Evolutionary conservation across 352 stramenopile genomes (phyloP).

Genomic region (Thalassiosira livingstoniorum): DNA sequence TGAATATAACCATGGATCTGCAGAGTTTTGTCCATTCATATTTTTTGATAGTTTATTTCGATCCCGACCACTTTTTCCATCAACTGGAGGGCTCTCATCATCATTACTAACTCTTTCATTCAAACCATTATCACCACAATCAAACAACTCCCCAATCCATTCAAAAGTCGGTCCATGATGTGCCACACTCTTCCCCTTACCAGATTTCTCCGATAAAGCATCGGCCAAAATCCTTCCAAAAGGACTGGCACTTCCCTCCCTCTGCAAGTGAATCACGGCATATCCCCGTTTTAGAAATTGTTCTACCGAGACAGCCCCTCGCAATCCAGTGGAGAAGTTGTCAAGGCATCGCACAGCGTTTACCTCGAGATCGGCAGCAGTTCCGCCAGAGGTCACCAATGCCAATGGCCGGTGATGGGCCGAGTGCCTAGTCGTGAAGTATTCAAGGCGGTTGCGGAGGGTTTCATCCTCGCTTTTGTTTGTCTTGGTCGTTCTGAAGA

Average conservation of each 20-base stretch:
- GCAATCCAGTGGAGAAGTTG: constrained; percentile 96
- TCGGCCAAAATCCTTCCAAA: constrained; percentile 71
- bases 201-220: constrained; percentile 36
- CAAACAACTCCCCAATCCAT: constrained; percentile 71
- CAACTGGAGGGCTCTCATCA: constrained; percentile 17
- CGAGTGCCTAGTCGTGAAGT: constrained; percentile 66
- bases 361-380: constrained; percentile 93
- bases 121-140: constrained; percentile 32
- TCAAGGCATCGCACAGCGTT: constrained; percentile 97
- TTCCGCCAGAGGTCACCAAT: constrained; percentile 95
- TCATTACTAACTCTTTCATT: too few species aligned
- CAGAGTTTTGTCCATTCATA: constrained; percentile 4
- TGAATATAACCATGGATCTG: constrained; percentile 45
- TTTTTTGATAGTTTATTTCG: constrained; percentile 17
- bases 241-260: constrained; percentile 83
- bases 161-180: constrained; percentile 53
- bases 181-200: constrained; percentile 36
- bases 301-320: constrained; percentile 77
- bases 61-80: constrained; percentile 59
- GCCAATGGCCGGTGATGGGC: constrained; percentile 85
- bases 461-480: too few species aligned
- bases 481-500: background rate
- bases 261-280: constrained; percentile 95
- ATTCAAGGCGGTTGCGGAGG: constrained; percentile 36
- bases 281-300: constrained; percentile 94